Evolutionary conservation across 805 yeast species (phyloP).

Genomic region (Pichia insulana): DNA sequence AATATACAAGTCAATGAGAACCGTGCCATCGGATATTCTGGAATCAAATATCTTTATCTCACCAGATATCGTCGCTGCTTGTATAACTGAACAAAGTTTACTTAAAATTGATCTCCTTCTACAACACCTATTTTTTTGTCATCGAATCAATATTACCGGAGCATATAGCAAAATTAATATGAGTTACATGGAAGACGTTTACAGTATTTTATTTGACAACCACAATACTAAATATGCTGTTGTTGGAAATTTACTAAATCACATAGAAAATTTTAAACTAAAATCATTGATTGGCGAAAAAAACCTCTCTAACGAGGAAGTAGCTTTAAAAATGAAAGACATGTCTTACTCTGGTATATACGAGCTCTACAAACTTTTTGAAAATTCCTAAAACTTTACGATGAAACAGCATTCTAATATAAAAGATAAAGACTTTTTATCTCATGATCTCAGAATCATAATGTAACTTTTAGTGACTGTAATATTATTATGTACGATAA

Average conservation of each 20-base stretch:
- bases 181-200: background rate
- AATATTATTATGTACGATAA: too few species aligned
- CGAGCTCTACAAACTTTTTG: too few species aligned
- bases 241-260: background rate
- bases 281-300: slow-evolving; percentile 28
- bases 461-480: too few species aligned
- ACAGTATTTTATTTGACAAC: background rate
- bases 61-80: too few species aligned
- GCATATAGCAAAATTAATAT: background rate
- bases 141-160: slow-evolving; percentile 10
- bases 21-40: slow-evolving; percentile 18
- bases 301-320: slow-evolving; percentile 46
- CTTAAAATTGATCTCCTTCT: slow-evolving; percentile 32
- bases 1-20: slow-evolving; percentile 6
- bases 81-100: slow-evolving; percentile 15
- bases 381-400: too few species aligned
- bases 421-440: too few species aligned
- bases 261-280: slow-evolving; percentile 12
- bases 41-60: slow-evolving; percentile 22
- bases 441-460: too few species aligned
- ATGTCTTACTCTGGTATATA: too few species aligned
- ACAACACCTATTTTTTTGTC: slow-evolving; percentile 34
- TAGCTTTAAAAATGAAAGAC: slow-evolving; percentile 9
- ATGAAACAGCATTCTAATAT: too few species aligned
- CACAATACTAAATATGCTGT: background rate